These are phyloP conservation scores for Hysterangium stoloniferum DNA, from an alignment of 768 basidiomycete species.

Conservation along the genomic window DNA sequence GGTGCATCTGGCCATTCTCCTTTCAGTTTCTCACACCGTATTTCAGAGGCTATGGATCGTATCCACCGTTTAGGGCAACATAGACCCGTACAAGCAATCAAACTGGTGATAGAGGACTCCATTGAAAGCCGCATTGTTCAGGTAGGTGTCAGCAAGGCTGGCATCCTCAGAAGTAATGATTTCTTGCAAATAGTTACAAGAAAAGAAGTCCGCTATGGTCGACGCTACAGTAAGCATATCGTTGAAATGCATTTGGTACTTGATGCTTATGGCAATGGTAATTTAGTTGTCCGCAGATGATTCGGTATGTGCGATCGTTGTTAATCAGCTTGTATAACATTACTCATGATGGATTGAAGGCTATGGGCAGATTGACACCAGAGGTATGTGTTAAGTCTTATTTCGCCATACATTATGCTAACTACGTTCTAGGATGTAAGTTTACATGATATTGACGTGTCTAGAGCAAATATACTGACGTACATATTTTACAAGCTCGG, in stretches of 20 bases:
- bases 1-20: slow-evolving; percentile 13
- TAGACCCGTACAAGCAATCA: slow-evolving; percentile 87
- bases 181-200: slow-evolving; percentile 55
- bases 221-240: slow-evolving; percentile 54
- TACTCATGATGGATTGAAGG: slow-evolving; percentile 33
- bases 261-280: slow-evolving; percentile 17
- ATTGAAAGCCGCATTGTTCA: slow-evolving; percentile 95
- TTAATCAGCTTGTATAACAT: not conserved
- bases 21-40: slow-evolving; percentile 1
- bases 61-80: slow-evolving; percentile 95
- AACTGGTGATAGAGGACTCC: slow-evolving; percentile 91
- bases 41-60: slow-evolving; percentile 89
- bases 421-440: slow-evolving; percentile 20
- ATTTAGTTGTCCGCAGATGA: slow-evolving; percentile 61
- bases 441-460: not conserved
- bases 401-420: slow-evolving; percentile 38
- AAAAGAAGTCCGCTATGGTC: slow-evolving; percentile 95
- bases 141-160: slow-evolving; percentile 27
- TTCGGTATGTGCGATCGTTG: slow-evolving; percentile 38
- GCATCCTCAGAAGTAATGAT: not conserved
- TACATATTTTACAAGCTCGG: slow-evolving; percentile 32
- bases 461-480: slow-evolving; percentile 2
- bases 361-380: slow-evolving; percentile 90
- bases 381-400: slow-evolving; percentile 28
- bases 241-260: slow-evolving; percentile 14